Conservation (phyloP, 495 filamentous ascomycete species). For the Peziza echinospora region DNA sequence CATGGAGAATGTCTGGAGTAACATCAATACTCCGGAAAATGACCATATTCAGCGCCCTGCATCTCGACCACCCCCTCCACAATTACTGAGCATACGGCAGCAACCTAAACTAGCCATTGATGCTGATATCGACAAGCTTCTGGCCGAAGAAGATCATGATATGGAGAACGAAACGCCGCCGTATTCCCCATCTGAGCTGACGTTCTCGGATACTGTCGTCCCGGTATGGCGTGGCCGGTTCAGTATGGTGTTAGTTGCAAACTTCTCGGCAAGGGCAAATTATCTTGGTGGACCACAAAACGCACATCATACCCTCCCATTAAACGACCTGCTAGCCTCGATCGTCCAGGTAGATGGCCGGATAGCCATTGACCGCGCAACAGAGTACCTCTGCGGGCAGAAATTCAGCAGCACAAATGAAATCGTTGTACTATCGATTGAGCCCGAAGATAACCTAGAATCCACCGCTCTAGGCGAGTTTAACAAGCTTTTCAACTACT, state of each 20-base stretch:
- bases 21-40: constrained; percentile 29
- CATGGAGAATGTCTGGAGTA: constrained; percentile 34
- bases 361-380: constrained; percentile 56
- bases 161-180: constrained; percentile 52
- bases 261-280: constrained; percentile 54
- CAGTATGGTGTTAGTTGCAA: constrained; percentile 51
- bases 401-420: constrained; percentile 17
- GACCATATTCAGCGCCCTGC: constrained; percentile 17
- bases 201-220: constrained; percentile 36
- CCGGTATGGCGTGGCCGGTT: constrained; percentile 63
- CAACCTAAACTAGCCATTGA: constrained; percentile 33
- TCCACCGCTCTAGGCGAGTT: constrained; percentile 27
- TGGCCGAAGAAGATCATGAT: constrained; percentile 50
- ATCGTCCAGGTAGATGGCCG: constrained; percentile 58
- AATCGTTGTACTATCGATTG: constrained; percentile 31
- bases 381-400: constrained; percentile 63
- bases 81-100: constrained; percentile 20
- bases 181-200: constrained; percentile 55
- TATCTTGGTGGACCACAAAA: constrained; percentile 31
- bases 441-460: constrained; percentile 22
- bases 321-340: constrained; percentile 41
- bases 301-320: neutral
- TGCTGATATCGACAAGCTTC: constrained; percentile 71
- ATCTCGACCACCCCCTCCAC: constrained; percentile 20
- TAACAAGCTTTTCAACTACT: constrained; percentile 71